Conservation (phyloP, 2,329 filamentous ascomycete species). For the Talaromyces sp. region DNA sequence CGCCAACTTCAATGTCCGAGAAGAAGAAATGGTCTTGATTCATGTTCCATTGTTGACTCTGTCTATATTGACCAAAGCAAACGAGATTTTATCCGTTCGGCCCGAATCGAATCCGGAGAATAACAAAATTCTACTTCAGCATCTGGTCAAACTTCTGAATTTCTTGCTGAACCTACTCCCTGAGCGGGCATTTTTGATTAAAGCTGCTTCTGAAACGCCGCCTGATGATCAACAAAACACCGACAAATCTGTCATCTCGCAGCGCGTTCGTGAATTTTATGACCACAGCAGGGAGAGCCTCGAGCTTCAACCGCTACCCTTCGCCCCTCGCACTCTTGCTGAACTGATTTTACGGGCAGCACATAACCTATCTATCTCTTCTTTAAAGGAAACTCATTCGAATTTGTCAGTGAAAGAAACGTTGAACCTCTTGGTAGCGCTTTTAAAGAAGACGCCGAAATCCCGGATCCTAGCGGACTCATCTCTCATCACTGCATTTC, state of each 20-base stretch:
- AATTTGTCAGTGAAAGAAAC: slow-evolving; percentile 51
- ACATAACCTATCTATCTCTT: slow-evolving; percentile 30
- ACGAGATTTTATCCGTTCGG: slow-evolving; percentile 22
- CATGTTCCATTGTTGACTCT: slow-evolving; percentile 76
- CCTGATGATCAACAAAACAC: slow-evolving; percentile 11
- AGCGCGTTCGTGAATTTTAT: slow-evolving; percentile 63
- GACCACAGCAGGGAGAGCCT: slow-evolving; percentile 65
- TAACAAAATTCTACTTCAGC: slow-evolving; percentile 19
- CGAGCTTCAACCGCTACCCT: slow-evolving; percentile 59
- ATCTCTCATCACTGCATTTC: slow-evolving; percentile 31
- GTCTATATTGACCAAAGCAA: slow-evolving; percentile 53
- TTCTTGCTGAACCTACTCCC: slow-evolving; percentile 42
- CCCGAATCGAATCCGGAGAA: slow-evolving; percentile 14
- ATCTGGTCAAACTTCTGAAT: slow-evolving; percentile 26
- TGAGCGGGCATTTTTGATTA: slow-evolving; percentile 48
- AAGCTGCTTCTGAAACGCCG: slow-evolving; percentile 22
- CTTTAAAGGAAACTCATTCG: slow-evolving; percentile 22
- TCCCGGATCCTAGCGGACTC: slow-evolving; percentile 31
- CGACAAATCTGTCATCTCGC: slow-evolving; percentile 46
- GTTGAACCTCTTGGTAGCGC: slow-evolving; percentile 55
- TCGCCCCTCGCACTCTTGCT: slow-evolving; percentile 52
- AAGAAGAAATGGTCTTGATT: slow-evolving; percentile 89
- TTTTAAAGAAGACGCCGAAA: slow-evolving; percentile 37
- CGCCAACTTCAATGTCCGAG: slow-evolving; percentile 82
- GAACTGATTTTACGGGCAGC: slow-evolving; percentile 62